These are phyloP conservation scores for Candida easanensis DNA, from an alignment of 805 yeast species.

Conservation along the genomic window DNA sequence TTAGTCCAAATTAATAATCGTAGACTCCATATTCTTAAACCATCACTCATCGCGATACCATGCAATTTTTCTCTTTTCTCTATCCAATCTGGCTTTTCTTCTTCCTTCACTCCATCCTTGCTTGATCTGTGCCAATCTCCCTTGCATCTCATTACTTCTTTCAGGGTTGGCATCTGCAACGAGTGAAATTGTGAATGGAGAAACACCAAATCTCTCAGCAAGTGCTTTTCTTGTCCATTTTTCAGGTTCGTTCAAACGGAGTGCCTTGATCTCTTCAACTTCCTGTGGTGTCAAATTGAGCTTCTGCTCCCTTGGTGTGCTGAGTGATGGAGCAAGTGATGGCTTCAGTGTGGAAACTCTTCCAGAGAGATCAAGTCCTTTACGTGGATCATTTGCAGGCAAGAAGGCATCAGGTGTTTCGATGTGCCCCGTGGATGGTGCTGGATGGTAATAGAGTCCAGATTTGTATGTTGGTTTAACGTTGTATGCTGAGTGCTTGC, in stretches of 20 bases:
- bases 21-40: neutral
- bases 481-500: constrained; percentile 54
- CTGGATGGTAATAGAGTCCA: constrained; percentile 59
- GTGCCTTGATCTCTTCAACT: constrained; percentile 51
- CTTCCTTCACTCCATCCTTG: constrained; percentile 48
- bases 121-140: constrained; percentile 44
- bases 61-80: constrained; percentile 52
- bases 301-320: constrained; percentile 37
- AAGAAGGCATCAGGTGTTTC: constrained; percentile 68
- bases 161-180: constrained; percentile 44
- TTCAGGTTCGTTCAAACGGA: constrained; percentile 57
- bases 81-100: constrained; percentile 49
- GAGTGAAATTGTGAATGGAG: constrained; percentile 51
- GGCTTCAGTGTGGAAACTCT: constrained; percentile 11
- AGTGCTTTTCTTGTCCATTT: constrained; percentile 61
- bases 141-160: constrained; percentile 43
- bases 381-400: constrained; percentile 60
- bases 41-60: constrained; percentile 51
- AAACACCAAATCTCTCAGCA: constrained; percentile 56
- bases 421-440: constrained; percentile 58
- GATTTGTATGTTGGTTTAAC: constrained; percentile 52
- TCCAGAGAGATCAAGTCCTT: constrained; percentile 32
- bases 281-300: constrained; percentile 58
- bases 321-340: constrained; percentile 36
- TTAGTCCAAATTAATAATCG: neutral